phyloP scores from a whole-genome alignment of 306 rosid genomes.

The Betula pendula region DNA sequence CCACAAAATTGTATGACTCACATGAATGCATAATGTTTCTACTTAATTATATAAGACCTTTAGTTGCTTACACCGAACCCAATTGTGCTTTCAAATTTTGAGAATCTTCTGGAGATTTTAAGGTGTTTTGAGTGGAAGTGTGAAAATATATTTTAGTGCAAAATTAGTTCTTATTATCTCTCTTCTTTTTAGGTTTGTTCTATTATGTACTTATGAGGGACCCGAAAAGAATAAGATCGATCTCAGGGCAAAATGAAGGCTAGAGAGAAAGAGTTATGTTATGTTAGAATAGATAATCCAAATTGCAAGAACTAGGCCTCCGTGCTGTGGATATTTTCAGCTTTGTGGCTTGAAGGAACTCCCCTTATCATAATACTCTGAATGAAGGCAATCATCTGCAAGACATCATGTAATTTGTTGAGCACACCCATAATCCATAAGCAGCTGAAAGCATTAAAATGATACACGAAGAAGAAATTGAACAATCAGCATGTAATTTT shows the following conservation, averaged over 20 bases:
- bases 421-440: too few relatives aligned
- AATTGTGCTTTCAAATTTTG: too few relatives aligned
- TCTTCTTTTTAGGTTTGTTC: background rate
- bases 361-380: conserved; percentile 60
- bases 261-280: background rate
- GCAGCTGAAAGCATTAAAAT: too few relatives aligned
- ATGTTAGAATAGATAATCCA: background rate
- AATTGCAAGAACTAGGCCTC: conserved; percentile 36
- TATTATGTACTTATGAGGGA: background rate
- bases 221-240: conserved; percentile 8
- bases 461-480: too few relatives aligned
- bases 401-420: conserved; percentile 11
- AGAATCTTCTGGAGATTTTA: background rate
- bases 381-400: conserved; percentile 71
- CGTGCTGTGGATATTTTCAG: conserved; percentile 20
- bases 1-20: background rate
- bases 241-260: conserved; percentile 27
- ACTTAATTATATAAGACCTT: too few relatives aligned
- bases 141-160: background rate
- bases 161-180: background rate
- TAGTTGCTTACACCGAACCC: too few relatives aligned
- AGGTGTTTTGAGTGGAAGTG: background rate
- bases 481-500: too few relatives aligned
- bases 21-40: too few relatives aligned
- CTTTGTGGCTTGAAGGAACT: conserved; percentile 41